phyloP scores from a whole-genome alignment of 352 stramenopile genomes.

The Pythium vanterpoolii region DNA sequence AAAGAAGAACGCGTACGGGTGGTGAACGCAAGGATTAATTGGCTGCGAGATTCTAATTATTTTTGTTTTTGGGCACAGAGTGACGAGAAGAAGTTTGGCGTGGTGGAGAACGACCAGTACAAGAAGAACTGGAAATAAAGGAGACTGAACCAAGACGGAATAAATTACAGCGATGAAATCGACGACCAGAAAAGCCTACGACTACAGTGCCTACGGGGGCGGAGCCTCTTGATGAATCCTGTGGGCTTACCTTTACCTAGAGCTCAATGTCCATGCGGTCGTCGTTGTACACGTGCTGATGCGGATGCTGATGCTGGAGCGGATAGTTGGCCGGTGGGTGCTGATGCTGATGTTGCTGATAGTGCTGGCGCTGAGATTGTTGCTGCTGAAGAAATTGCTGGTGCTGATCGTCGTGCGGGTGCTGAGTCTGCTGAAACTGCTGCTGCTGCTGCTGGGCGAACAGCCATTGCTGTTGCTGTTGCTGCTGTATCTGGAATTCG shows the following conservation, averaged over 20 bases:
- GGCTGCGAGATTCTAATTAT: neutral
- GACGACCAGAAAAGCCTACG: neutral
- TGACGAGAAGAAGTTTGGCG: slow-evolving; percentile 61
- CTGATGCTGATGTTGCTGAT: slow-evolving; percentile 11
- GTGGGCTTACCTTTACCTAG: slow-evolving; percentile 16
- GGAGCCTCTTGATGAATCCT: neutral
- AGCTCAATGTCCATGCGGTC: slow-evolving; percentile 24
- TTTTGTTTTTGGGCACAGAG: slow-evolving; percentile 22
- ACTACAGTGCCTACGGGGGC: neutral
- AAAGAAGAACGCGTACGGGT: slow-evolving; percentile 56
- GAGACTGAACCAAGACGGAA: slow-evolving; percentile 14
- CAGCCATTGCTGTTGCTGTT: slow-evolving; percentile 42
- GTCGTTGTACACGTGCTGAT: slow-evolving; percentile 5
- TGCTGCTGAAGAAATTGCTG: slow-evolving; percentile 8
- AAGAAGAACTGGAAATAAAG: slow-evolving; percentile 81
- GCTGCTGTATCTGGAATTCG: slow-evolving; percentile 33
- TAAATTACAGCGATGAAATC: slow-evolving; percentile 18
- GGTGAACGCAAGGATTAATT: neutral
- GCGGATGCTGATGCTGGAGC: slow-evolving; percentile 6
- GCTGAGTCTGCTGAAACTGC: slow-evolving; percentile 13
- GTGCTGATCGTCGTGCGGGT: slow-evolving; percentile 14
- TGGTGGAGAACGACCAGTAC: slow-evolving; percentile 68
- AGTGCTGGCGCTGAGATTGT: slow-evolving; percentile 11
- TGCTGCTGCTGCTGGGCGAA: slow-evolving; percentile 34
- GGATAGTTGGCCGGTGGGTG: slow-evolving; percentile 9